These are phyloP conservation scores for Corylus americana DNA, from an alignment of 306 rosid genomes.

Conservation along the genomic window DNA sequence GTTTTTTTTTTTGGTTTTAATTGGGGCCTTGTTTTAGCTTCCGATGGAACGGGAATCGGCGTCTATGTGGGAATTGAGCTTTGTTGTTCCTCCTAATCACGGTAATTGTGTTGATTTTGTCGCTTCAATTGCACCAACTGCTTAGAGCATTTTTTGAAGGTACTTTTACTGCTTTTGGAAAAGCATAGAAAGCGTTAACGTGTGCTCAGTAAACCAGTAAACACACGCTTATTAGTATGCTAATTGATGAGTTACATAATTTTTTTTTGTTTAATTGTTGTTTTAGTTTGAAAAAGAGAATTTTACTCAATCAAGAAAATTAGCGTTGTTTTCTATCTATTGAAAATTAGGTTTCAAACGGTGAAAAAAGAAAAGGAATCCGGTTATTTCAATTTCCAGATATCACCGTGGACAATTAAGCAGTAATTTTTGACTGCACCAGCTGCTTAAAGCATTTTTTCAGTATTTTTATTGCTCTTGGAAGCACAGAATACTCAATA, in stretches of 20 bases:
- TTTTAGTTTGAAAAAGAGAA: not conserved
- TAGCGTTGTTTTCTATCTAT: not conserved
- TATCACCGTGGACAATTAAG: not conserved
- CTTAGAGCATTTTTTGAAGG: not conserved
- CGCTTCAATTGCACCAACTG: not conserved
- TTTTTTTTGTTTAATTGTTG: not conserved
- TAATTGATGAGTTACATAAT: not conserved
- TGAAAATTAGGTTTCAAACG: not conserved
- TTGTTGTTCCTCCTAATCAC: constrained; percentile 97
- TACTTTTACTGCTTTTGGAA: not conserved
- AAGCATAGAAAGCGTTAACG: not conserved
- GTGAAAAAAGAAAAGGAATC: not conserved
- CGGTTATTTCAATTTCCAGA: not conserved
- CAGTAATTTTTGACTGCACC: too few relatives aligned
- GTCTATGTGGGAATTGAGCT: constrained; percentile 97
- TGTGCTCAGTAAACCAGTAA: not conserved
- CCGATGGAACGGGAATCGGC: constrained; percentile 89
- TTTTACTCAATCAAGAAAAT: not conserved
- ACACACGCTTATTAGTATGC: not conserved
- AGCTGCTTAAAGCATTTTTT: too few relatives aligned
- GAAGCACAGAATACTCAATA: too few relatives aligned
- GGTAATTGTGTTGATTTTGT: constrained; percentile 42
- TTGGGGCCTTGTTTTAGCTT: constrained; percentile 44
- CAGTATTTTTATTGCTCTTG: too few relatives aligned
- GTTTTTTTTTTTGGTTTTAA: not conserved